These are phyloP conservation scores for Colletotrichum incanum DNA, from an alignment of 2,329 filamentous ascomycete species.

Conservation along the genomic window DNA sequence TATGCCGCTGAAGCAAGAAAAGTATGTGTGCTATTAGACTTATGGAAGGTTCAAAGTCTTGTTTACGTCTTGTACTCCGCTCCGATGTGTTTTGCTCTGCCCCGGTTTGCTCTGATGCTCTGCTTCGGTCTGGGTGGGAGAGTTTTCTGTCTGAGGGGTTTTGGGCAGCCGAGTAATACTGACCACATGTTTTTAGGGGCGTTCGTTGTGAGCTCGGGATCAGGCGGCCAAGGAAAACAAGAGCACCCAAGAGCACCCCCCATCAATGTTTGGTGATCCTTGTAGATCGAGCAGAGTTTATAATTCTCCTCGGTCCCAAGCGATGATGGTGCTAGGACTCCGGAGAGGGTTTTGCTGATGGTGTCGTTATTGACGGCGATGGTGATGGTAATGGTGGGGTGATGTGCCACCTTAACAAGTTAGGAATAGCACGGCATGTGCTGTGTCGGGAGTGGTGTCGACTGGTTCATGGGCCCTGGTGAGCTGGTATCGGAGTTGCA, in stretches of 20 bases:
- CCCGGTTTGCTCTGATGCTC: background rate
- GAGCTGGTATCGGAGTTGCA: background rate
- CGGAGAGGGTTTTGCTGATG: background rate
- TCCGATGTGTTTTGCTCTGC: background rate
- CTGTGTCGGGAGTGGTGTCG: slow-evolving; percentile 24
- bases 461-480: background rate
- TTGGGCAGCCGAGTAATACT: background rate
- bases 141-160: background rate
- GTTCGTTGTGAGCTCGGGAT: background rate
- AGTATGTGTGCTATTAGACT: background rate
- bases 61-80: background rate
- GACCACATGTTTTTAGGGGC: background rate
- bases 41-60: background rate
- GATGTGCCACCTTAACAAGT: slow-evolving; percentile 4
- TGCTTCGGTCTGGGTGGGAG: background rate
- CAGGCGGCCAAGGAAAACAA: slow-evolving; percentile 8
- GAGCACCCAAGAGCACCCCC: background rate
- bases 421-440: slow-evolving; percentile 37
- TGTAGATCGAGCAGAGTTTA: slow-evolving; percentile 22
- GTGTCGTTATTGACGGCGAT: background rate
- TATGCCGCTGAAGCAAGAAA: background rate
- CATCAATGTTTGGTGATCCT: background rate
- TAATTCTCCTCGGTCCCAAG: slow-evolving; percentile 9
- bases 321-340: background rate
- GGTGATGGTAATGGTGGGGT: background rate